A percentile compares a stretch with the other conserved stretches of the same genome.
Conservation (phyloP, 192 early-diverging fungal species). For the Coemansia sp. region DNA sequence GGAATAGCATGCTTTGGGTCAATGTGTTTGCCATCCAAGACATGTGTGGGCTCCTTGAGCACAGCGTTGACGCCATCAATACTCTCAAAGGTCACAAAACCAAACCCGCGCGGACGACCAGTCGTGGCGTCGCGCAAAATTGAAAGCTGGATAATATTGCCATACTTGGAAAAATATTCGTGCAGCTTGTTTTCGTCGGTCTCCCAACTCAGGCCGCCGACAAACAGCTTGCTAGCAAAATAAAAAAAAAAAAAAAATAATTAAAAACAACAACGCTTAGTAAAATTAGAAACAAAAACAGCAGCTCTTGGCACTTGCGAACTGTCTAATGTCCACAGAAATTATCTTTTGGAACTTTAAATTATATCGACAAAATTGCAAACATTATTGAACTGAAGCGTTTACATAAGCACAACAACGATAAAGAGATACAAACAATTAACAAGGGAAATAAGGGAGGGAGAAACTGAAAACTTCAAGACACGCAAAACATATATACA, state of each 20-base stretch:
- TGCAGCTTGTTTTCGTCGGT: slow-evolving; percentile 83
- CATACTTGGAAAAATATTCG: slow-evolving; percentile 84
- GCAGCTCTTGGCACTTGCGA: background rate
- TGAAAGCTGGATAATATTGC: slow-evolving; percentile 77
- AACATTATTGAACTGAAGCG: slow-evolving; percentile 81
- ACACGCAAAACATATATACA: slow-evolving; percentile 24
- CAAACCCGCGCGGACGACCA: slow-evolving; percentile 89
- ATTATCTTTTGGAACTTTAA: slow-evolving; percentile 40
- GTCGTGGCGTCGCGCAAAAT: slow-evolving; percentile 84
- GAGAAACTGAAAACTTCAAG: slow-evolving; percentile 8
- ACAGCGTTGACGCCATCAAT: slow-evolving; percentile 75
- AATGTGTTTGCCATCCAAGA: slow-evolving; percentile 66
- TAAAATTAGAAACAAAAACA: slow-evolving; percentile 4
- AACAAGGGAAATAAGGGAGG: background rate
- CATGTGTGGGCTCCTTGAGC: slow-evolving; percentile 65
- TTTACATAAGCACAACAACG: slow-evolving; percentile 47
- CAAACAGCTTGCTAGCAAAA: slow-evolving; percentile 79
- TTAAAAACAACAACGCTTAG: slow-evolving; percentile 14
- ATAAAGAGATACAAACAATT: slow-evolving; percentile 5
- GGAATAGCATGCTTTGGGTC: slow-evolving; percentile 57
- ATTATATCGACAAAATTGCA: slow-evolving; percentile 61
- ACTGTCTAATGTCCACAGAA: background rate
- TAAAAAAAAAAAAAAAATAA: background rate
- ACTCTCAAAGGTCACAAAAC: slow-evolving; percentile 89
- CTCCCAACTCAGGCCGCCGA: slow-evolving; percentile 83